Percentiles rank a stretch among this genome's conserved stretches.
Conservation (phyloP, 2,329 filamentous ascomycete species). For the Bretziella fagacearum region DNA sequence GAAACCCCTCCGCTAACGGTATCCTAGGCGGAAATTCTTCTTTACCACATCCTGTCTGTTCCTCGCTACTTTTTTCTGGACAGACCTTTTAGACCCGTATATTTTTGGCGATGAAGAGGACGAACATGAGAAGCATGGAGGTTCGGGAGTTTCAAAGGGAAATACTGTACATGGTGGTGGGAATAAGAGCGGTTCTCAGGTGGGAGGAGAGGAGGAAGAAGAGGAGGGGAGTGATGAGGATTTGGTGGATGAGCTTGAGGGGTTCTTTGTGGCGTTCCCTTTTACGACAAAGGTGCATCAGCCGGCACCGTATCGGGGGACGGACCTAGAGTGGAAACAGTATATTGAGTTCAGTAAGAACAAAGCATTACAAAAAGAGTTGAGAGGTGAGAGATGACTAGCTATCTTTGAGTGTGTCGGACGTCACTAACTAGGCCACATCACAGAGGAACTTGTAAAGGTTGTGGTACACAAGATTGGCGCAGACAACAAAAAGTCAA, state of each 20-base stretch:
- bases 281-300: conserved; percentile 35
- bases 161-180: no score
- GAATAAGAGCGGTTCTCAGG: not conserved
- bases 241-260: conserved; percentile 27
- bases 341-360: conserved; percentile 44
- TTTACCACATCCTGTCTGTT: not conserved
- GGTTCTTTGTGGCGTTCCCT: conserved; percentile 44
- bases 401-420: not conserved
- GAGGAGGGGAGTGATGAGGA: conserved; percentile 22
- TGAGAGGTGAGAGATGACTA: conserved; percentile 23
- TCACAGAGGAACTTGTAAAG: conserved; percentile 5
- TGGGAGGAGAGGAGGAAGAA: conserved; percentile 28
- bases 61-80: conserved; percentile 8
- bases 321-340: conserved; percentile 45
- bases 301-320: conserved; percentile 34
- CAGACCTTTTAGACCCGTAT: conserved; percentile 11
- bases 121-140: not conserved
- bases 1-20: not conserved
- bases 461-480: conserved; percentile 12
- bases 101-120: conserved; percentile 13
- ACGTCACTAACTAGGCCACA: conserved; percentile 2
- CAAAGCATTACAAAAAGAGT: conserved; percentile 27
- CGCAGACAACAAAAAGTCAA: conserved; percentile 11
- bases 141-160: not conserved
- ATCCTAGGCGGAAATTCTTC: conserved; percentile 7